Evolutionary conservation across 306 rosid genomes (phyloP).

Genomic region (Psophocarpus tetragonolobus): DNA sequence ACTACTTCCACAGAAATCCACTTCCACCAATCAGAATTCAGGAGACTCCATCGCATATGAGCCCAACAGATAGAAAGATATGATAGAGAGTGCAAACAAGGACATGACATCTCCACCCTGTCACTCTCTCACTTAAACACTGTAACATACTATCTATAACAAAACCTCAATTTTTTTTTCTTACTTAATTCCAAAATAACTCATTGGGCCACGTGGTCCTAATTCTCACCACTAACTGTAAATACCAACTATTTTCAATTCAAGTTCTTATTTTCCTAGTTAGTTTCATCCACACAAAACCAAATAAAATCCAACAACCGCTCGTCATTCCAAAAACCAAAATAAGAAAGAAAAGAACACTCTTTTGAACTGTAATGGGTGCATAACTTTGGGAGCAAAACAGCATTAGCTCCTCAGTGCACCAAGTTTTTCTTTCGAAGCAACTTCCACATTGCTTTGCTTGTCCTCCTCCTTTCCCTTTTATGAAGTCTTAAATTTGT

Average conservation of each 20-base stretch:
- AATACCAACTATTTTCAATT: slow-evolving; percentile 28
- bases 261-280: not conserved
- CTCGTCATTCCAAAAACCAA: not conserved
- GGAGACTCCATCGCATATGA: slow-evolving; percentile 61
- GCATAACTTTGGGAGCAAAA: slow-evolving; percentile 18
- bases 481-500: slow-evolving; percentile 12
- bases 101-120: not conserved
- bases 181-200: slow-evolving; percentile 7
- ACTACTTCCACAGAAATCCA: slow-evolving; percentile 49
- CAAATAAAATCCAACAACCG: slow-evolving; percentile 35
- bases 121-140: not conserved
- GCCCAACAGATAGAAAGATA: slow-evolving; percentile 16
- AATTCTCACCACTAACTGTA: slow-evolving; percentile 51
- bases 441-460: not conserved
- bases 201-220: slow-evolving; percentile 56
- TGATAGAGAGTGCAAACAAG: not conserved
- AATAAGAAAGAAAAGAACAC: not conserved
- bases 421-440: not conserved
- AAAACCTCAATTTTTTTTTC: not conserved
- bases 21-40: slow-evolving; percentile 65
- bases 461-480: not conserved
- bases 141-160: not conserved
- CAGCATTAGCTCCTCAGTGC: slow-evolving; percentile 8
- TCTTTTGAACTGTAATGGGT: slow-evolving; percentile 30
- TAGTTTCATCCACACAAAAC: slow-evolving; percentile 31